phyloP scores from a whole-genome alignment of 331 rosid genomes.

The Acacia concinna region DNA sequence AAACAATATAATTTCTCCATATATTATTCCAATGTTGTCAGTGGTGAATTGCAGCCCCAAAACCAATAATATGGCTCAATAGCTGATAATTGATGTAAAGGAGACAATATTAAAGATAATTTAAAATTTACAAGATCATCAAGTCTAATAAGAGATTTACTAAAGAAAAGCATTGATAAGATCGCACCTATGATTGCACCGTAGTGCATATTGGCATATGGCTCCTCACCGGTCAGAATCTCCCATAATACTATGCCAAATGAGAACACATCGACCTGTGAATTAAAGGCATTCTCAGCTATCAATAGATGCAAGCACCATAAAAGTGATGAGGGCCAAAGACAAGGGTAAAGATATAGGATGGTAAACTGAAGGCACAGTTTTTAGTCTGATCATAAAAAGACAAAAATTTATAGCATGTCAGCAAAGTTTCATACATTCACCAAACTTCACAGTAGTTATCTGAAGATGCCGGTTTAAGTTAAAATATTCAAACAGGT shows the following conservation, averaged over 20 bases:
- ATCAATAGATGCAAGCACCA: constrained; percentile 11
- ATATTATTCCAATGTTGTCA: not conserved
- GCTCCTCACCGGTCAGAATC: constrained; percentile 96
- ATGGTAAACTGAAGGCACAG: constrained; percentile 1
- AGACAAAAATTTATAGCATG: constrained; percentile 9
- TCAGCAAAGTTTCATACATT: not conserved
- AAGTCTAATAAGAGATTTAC: not conserved
- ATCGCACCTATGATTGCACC: constrained; percentile 90
- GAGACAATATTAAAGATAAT: not conserved
- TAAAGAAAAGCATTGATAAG: constrained; percentile 23
- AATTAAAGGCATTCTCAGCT: constrained; percentile 33
- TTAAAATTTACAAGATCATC: not conserved
- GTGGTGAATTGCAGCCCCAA: not conserved
- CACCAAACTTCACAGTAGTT: not conserved
- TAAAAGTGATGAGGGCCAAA: constrained; percentile 8
- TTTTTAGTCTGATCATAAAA: not conserved
- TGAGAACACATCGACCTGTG: constrained; percentile 91
- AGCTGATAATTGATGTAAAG: not conserved
- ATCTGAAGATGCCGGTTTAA: not conserved
- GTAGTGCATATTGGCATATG: constrained; percentile 97
- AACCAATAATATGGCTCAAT: not conserved
- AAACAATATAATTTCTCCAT: not conserved
- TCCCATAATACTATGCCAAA: constrained; percentile 97
- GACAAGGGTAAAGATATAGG: not conserved
- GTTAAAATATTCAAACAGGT: constrained; percentile 6